Evolutionary conservation across 306 rosid genomes (phyloP).

Genomic region (Neltuma alba): DNA sequence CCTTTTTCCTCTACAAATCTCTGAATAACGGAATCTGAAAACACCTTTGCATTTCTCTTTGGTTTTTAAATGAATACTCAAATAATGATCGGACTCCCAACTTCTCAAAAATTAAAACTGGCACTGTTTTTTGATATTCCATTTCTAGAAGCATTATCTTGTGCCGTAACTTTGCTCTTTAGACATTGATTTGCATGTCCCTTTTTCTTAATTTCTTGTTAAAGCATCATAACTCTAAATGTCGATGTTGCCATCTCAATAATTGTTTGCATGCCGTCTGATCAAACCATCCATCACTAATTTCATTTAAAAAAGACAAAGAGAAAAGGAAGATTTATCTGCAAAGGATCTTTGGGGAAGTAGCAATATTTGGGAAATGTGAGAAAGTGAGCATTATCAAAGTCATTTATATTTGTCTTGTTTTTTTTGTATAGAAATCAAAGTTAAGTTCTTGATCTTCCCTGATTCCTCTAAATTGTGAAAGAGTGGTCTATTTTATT

Average conservation of each 20-base stretch:
- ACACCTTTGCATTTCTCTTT: background rate
- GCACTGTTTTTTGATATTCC: conserved; percentile 1
- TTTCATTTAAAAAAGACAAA: background rate
- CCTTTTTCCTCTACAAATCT: background rate
- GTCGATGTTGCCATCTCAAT: background rate
- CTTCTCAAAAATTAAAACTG: background rate
- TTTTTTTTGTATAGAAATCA: background rate
- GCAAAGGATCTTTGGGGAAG: background rate
- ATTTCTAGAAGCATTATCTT: background rate
- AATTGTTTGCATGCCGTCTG: background rate
- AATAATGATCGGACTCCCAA: background rate
- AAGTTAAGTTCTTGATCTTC: background rate
- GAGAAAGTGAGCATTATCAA: too few species aligned
- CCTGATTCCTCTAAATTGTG: background rate
- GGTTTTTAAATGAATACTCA: background rate
- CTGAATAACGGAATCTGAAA: background rate
- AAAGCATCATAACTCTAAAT: background rate
- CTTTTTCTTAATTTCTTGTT: too few species aligned
- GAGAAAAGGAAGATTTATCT: background rate
- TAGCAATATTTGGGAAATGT: too few species aligned
- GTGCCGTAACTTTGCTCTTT: background rate
- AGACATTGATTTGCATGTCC: too few species aligned
- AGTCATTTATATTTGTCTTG: background rate
- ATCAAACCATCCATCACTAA: background rate
- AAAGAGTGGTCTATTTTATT: background rate